Conservation (phyloP, 768 basidiomycete genomes). For the Pholiota microspora region DNA sequence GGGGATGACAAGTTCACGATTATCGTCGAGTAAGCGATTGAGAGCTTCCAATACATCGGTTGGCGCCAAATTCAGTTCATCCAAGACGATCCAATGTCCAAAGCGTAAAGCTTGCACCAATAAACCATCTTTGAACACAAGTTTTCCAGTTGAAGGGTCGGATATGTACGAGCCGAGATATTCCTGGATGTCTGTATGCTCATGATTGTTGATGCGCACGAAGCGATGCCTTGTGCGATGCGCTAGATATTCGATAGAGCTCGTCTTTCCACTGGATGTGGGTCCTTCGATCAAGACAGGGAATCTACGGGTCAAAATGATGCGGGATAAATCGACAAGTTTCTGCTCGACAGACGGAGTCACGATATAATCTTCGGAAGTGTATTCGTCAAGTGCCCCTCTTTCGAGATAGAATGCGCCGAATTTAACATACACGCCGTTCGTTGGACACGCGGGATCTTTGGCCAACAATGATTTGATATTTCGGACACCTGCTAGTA, state of each 20-base stretch:
- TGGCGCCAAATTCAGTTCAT: conserved; percentile 96
- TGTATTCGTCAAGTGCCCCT: conserved; percentile 65
- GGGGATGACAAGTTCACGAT: conserved; percentile 91
- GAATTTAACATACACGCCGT: conserved; percentile 68
- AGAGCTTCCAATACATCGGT: conserved; percentile 97
- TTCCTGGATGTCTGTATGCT: conserved; percentile 99
- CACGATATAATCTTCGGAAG: conserved; percentile 83
- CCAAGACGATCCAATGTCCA: conserved; percentile 97
- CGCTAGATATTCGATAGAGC: conserved; percentile 94
- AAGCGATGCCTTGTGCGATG: conserved; percentile 91
- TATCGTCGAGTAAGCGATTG: conserved; percentile 95
- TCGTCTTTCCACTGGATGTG: conserved; percentile 97
- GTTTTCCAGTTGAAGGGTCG: conserved; percentile 87
- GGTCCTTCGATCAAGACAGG: conserved; percentile 98
- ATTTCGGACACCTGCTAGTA: conserved; percentile 81
- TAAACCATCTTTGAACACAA: conserved; percentile 92
- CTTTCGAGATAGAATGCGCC: conserved; percentile 89
- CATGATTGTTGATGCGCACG: conserved; percentile 99
- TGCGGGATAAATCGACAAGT: conserved; percentile 90
- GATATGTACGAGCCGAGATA: conserved; percentile 97
- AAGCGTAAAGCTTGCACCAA: conserved; percentile 87
- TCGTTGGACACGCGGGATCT: conserved; percentile 58
- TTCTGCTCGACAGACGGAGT: conserved; percentile 95
- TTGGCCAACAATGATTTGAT: conserved; percentile 69
- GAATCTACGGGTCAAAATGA: conserved; percentile 83